Conservation (phyloP, 73 alveolate species). For the Breviolum minutum region DNA sequence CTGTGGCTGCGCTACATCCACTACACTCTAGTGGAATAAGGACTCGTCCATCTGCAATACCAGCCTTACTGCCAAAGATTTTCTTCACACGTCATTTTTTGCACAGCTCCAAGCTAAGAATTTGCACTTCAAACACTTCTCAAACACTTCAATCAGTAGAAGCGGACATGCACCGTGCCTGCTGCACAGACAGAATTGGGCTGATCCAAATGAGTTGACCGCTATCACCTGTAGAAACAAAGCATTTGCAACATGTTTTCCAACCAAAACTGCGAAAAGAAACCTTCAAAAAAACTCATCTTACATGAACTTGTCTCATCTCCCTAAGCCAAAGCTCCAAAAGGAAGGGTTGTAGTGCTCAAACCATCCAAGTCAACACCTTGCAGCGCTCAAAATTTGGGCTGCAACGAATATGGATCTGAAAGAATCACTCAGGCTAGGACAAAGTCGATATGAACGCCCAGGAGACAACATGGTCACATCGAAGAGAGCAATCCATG, state of each 20-base stretch:
- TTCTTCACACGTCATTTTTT: too few relatives aligned
- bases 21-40: neutral
- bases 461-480: constrained; percentile 12
- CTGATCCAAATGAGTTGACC: constrained; percentile 26
- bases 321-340: neutral
- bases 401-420: too few relatives aligned
- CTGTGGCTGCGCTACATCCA: neutral
- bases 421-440: neutral
- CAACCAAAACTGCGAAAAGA: neutral
- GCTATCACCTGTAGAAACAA: constrained; percentile 7
- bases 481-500: neutral
- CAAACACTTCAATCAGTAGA: neutral
- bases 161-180: neutral
- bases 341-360: constrained; percentile 7
- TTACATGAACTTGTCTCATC: neutral
- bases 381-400: neutral
- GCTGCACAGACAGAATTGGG: constrained; percentile 26
- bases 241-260: neutral
- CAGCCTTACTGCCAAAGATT: neutral
- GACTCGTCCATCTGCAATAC: constrained; percentile 12
- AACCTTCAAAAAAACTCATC: neutral
- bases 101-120: neutral
- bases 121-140: neutral
- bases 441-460: neutral
- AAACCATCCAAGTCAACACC: neutral